Evolutionary conservation across 768 basidiomycete species (phyloP).

Genomic region (Austroboletus eburneus): DNA sequence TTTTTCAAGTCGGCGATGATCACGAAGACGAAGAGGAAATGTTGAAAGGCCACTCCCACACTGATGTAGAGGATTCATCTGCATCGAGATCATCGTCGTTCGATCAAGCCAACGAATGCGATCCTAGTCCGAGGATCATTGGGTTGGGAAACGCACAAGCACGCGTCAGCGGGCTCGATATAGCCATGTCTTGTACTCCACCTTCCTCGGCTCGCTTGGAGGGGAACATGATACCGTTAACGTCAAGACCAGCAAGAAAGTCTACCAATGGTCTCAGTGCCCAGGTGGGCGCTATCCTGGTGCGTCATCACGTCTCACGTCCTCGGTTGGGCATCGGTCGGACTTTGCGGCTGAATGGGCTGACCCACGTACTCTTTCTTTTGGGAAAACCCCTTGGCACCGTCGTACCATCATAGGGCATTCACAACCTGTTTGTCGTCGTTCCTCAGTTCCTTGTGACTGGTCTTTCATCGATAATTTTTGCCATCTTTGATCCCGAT

Average conservation of each 20-base stretch:
- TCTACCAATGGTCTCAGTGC: conserved; percentile 49
- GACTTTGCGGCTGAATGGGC: neutral
- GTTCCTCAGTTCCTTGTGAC: conserved; percentile 93
- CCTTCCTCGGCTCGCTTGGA: conserved; percentile 12
- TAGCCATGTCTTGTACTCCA: conserved; percentile 21
- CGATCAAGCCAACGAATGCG: conserved; percentile 7
- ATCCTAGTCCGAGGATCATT: conserved; percentile 28
- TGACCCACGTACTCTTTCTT: neutral
- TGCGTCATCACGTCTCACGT: conserved; percentile 40
- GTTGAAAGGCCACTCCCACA: neutral
- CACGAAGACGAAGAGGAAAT: conserved; percentile 20
- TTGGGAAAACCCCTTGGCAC: neutral
- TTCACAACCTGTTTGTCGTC: conserved; percentile 93
- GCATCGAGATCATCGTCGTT: conserved; percentile 6
- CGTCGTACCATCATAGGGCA: conserved; percentile 52
- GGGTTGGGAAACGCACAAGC: conserved; percentile 41
- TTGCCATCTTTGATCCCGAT: conserved; percentile 75
- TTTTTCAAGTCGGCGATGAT: conserved; percentile 20
- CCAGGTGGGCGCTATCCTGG: conserved; percentile 86
- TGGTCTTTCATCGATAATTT: conserved; percentile 78
- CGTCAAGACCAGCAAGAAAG: conserved; percentile 10
- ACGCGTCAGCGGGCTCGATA: conserved; percentile 45
- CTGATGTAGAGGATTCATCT: neutral
- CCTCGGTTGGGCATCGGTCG: neutral
- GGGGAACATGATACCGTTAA: conserved; percentile 18